These are phyloP conservation scores for Fraxinus nigra DNA, from an alignment of 305 asterid genomes.

Conservation along the genomic window DNA sequence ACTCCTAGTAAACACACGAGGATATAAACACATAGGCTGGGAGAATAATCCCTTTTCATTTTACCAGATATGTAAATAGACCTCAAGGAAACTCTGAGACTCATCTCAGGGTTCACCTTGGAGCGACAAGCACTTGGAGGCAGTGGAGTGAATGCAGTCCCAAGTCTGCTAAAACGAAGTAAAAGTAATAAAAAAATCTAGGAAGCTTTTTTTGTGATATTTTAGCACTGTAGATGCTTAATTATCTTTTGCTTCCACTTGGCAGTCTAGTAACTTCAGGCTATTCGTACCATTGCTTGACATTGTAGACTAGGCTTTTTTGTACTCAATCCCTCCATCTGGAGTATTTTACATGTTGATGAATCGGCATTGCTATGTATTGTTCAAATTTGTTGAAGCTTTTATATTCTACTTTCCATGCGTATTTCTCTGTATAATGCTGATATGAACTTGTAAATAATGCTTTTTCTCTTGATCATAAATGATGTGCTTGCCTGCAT, in stretches of 20 bases:
- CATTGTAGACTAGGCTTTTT: not conserved
- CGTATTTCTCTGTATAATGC: not conserved
- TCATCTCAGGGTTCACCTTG: not conserved
- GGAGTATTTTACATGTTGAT: not conserved
- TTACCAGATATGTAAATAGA: not conserved
- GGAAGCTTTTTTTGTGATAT: not conserved
- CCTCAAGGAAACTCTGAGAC: not conserved
- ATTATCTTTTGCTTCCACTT: not conserved
- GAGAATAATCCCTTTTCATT: conserved; percentile 6
- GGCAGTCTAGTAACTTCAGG: not conserved
- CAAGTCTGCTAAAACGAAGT: not conserved
- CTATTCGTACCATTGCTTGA: not conserved
- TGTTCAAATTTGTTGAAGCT: not conserved
- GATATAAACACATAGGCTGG: not conserved
- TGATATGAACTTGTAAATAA: not conserved
- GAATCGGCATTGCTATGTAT: not conserved
- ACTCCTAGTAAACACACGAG: not conserved
- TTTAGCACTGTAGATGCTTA: not conserved
- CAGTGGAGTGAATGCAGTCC: not conserved
- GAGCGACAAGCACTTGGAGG: not conserved
- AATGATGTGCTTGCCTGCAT: not conserved
- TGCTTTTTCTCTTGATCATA: not conserved
- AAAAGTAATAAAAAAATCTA: not conserved
- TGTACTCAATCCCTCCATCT: not conserved
- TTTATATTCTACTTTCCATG: not conserved